Conservation (phyloP, 129 eudicot species). For the Escallonia herrerae region DNA sequence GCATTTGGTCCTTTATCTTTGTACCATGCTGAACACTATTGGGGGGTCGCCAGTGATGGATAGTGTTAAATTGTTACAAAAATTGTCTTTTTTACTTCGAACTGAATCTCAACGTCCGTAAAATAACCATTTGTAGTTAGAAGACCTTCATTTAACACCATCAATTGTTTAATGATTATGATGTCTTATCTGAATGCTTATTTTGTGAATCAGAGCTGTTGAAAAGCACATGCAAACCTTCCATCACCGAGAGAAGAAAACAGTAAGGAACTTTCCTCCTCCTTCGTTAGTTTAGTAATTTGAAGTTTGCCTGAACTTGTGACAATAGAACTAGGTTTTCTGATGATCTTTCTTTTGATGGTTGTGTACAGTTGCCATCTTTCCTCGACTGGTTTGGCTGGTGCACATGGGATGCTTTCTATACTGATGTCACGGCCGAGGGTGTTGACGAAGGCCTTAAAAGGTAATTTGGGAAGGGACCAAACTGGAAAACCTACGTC, state of each 20-base stretch:
- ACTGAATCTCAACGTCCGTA: too few relatives aligned
- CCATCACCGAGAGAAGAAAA: slow-evolving; percentile 80
- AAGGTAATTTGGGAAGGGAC: slow-evolving; percentile 28
- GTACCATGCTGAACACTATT: too few relatives aligned
- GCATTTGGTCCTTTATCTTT: too few relatives aligned
- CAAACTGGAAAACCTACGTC: not conserved
- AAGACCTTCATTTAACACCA: too few relatives aligned
- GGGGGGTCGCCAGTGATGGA: too few relatives aligned
- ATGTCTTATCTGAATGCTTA: not conserved
- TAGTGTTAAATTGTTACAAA: too few relatives aligned
- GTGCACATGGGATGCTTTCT: slow-evolving; percentile 99
- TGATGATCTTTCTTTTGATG: slow-evolving; percentile 3
- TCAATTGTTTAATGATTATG: too few relatives aligned
- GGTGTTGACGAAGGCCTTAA: slow-evolving; percentile 86
- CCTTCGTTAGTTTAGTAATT: not conserved
- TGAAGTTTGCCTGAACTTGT: not conserved
- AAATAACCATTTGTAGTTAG: too few relatives aligned
- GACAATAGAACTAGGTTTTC: not conserved
- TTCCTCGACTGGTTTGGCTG: slow-evolving; percentile 89
- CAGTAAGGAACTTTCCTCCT: slow-evolving; percentile 29
- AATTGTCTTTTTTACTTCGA: too few relatives aligned
- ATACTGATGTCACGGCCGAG: slow-evolving; percentile 95
- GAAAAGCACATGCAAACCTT: slow-evolving; percentile 90
- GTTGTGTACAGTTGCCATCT: slow-evolving; percentile 54
- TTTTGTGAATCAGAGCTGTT: slow-evolving; percentile 54